Conservation (phyloP, 805 yeast genomes). For the Kuraishia piskuri region DNA sequence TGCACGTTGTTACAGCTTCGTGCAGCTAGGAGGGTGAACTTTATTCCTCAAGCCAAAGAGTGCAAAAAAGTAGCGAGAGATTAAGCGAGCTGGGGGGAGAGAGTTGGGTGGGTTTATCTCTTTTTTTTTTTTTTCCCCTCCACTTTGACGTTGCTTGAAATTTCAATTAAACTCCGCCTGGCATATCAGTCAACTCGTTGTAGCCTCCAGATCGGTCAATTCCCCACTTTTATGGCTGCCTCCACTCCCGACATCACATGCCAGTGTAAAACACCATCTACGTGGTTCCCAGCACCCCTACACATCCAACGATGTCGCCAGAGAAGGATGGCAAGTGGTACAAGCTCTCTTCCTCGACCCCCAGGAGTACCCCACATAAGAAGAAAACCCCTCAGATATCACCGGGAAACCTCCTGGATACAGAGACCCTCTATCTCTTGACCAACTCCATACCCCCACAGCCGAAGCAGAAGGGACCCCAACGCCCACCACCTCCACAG, state of each 20-base stretch:
- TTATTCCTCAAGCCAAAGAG: background rate
- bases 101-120: no score
- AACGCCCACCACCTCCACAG: background rate
- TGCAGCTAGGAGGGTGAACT: background rate
- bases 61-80: background rate
- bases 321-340: background rate
- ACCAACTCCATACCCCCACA: background rate
- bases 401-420: constrained; percentile 1
- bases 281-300: background rate
- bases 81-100: background rate
- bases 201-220: no score
- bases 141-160: no score
- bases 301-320: background rate
- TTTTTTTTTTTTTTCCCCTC: no score
- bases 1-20: background rate
- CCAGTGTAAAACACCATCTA: background rate
- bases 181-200: no score
- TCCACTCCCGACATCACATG: background rate
- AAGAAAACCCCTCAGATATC: background rate
- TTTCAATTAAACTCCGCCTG: no score
- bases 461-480: background rate
- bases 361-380: background rate
- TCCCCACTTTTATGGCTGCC: background rate
- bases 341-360: background rate
- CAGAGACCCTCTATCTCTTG: constrained; percentile 1